These are phyloP conservation scores for Camellia sinensis DNA, from an alignment of 148 eudicot genomes.

Conservation along the genomic window DNA sequence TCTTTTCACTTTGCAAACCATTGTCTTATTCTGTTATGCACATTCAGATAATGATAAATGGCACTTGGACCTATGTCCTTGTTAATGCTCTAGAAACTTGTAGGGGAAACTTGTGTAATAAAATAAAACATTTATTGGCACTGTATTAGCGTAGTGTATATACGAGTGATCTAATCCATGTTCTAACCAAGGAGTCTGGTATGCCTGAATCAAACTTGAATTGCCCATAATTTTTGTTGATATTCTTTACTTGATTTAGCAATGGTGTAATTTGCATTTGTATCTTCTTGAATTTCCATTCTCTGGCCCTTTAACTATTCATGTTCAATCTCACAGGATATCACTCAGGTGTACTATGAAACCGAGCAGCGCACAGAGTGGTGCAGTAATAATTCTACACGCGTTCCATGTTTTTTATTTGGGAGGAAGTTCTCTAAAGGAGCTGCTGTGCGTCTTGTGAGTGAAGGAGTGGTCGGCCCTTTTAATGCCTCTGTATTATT, in stretches of 20 bases:
- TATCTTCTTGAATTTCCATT: neutral
- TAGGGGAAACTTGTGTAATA: too few species aligned
- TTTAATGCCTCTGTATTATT: constrained; percentile 31
- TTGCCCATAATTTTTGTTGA: neutral
- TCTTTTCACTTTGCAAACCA: neutral
- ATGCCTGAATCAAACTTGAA: too few species aligned
- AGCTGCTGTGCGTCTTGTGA: constrained; percentile 88
- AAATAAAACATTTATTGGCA: too few species aligned
- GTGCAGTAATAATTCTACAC: constrained; percentile 74
- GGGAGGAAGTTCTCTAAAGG: constrained; percentile 88
- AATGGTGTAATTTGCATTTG: neutral
- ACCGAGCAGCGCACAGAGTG: constrained; percentile 86
- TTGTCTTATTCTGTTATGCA: neutral
- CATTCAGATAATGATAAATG: neutral
- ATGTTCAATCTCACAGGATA: constrained; percentile 45
- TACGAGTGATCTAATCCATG: too few species aligned
- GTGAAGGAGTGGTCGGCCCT: constrained; percentile 50
- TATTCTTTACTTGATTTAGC: neutral
- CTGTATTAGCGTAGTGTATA: too few species aligned
- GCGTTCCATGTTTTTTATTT: constrained; percentile 73
- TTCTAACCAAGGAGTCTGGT: too few species aligned
- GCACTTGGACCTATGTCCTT: neutral
- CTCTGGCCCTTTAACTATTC: neutral
- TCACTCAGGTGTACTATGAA: constrained; percentile 68
- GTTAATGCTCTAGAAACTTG: neutral